Base-by-base conservation (phyloP, 2,329 filamentous ascomycete genomes). In the Graphiopsis chlorocephala region DNA sequence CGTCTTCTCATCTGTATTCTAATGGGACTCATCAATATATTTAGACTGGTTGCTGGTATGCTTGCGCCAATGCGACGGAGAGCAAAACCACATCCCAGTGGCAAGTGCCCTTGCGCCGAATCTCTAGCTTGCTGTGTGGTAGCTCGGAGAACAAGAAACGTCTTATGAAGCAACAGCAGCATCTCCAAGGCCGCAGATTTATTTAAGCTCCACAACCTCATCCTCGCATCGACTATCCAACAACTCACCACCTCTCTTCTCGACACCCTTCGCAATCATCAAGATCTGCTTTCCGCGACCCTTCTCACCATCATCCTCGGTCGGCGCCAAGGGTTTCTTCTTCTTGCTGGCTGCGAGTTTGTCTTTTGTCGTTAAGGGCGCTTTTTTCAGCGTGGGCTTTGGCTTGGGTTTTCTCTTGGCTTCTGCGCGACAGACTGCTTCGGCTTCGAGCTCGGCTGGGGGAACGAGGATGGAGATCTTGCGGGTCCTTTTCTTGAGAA, bases 1-100 rank as follows among this genome's bases (percentile, higher is more conserved):
- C 74, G 90, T 90, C 82, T 98, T 95, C 85, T 98, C 94, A 78
- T 98, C 94, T 76, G 92, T 96, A 78, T 96, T 92, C 23, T 77
- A 20, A 20, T 45, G 38, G 38, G 3, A 20, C n/a, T 7, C n/a
- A 38, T 45, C 8, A 45, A 2, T n/a, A 3, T 42, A 45, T 45
- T n/a, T 20, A 10, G n/a, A 45, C 38, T 45, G 38, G 38, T 11
- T 20, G n/a, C 38, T 45, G 38, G 4, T 45, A 6, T 45, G n/a
- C n/a, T 45, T 45, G n/a, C 38, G n/a, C 38, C 17, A 20, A 45
- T 15, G 8, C 3, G n/a, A 6, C 5, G 38, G 38, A 45, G 38
- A 45, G 2, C 8, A 45, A 20, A 20, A 10, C 12, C n/a, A 8
- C 12, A 4, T 45, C 38, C 20, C 25, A 55, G n/a, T 45, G 38